Conservation (phyloP, 768 basidiomycete genomes). For the Pleurotus ostreatus region DNA sequence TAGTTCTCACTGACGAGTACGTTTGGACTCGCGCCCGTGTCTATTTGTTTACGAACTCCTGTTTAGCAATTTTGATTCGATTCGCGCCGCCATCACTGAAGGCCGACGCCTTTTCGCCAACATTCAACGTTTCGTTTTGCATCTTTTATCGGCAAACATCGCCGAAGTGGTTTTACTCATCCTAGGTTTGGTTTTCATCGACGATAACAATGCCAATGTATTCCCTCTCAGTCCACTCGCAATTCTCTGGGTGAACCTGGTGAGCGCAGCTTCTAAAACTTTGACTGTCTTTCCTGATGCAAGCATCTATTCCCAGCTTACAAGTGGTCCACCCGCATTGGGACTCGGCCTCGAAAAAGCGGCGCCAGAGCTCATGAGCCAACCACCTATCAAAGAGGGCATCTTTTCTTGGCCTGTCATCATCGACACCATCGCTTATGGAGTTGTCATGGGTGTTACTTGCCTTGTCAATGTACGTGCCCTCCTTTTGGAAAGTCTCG, state of each 20-base stretch:
- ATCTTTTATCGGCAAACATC: conserved; percentile 49
- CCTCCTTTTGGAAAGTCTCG: background rate
- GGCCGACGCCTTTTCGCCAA: conserved; percentile 55
- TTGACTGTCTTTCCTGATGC: no score
- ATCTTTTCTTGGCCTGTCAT: conserved; percentile 35
- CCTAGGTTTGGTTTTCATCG: conserved; percentile 56
- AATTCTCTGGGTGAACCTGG: conserved; percentile 49
- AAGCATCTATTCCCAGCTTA: conserved; percentile 17
- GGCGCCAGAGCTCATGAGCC: conserved; percentile 44
- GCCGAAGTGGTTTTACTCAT: conserved; percentile 52
- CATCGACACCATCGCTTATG: conserved; percentile 31
- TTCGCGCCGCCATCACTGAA: conserved; percentile 51
- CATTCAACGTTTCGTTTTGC: conserved; percentile 52
- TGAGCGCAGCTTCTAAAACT: conserved; percentile 15
- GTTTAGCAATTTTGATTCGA: conserved; percentile 51
- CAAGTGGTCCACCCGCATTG: conserved; percentile 50
- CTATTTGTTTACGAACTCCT: no score
- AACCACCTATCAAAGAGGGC: conserved; percentile 35
- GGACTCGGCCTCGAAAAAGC: conserved; percentile 50
- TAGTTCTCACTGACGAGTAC: conserved; percentile 79
- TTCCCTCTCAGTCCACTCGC: conserved; percentile 55
- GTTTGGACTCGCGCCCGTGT: conserved; percentile 71
- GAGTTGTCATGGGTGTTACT: conserved; percentile 31
- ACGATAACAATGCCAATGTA: conserved; percentile 39
- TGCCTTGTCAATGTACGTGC: conserved; percentile 27